Conservation (phyloP, 768 basidiomycete genomes). For the Phanerochaete sordida region DNA sequence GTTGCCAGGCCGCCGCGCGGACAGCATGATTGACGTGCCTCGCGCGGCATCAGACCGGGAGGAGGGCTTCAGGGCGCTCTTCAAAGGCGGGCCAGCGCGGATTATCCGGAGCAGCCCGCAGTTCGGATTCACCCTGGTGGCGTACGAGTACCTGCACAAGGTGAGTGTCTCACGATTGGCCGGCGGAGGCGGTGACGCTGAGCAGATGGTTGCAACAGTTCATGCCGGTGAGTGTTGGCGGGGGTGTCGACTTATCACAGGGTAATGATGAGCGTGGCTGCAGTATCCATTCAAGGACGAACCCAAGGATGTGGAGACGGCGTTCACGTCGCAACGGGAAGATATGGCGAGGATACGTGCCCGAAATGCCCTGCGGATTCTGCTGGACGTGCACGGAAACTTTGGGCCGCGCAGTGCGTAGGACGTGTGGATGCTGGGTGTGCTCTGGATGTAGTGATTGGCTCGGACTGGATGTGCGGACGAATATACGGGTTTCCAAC, state of each 20-base stretch:
- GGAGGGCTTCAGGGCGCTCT: conserved; percentile 86
- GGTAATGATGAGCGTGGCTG: conserved; percentile 15
- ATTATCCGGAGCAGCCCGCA: conserved; percentile 87
- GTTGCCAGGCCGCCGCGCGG: neutral
- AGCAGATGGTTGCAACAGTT: conserved; percentile 19
- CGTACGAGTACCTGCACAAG: conserved; percentile 70
- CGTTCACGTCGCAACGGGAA: conserved; percentile 65
- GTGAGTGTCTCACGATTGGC: conserved; percentile 29
- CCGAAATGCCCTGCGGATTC: conserved; percentile 90
- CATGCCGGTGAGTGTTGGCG: conserved; percentile 26
- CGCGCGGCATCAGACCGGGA: conserved; percentile 57
- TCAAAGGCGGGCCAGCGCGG: conserved; percentile 90
- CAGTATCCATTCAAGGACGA: conserved; percentile 83
- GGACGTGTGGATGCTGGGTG: neutral
- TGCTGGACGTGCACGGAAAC: conserved; percentile 88
- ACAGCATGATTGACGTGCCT: conserved; percentile 7
- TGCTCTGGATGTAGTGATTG: conserved; percentile 1
- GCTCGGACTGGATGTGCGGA: neutral
- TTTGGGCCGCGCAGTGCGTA: conserved; percentile 37
- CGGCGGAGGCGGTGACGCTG: neutral
- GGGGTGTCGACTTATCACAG: neutral
- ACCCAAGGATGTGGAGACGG: conserved; percentile 65
- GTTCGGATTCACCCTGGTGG: conserved; percentile 91
- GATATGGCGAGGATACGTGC: conserved; percentile 89
- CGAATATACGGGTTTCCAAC: neutral